Evolutionary conservation across 345 rosid species (phyloP), one percentile per base, ranked within the genome.

Genomic region (Eucalyptus paniculata): DNA sequence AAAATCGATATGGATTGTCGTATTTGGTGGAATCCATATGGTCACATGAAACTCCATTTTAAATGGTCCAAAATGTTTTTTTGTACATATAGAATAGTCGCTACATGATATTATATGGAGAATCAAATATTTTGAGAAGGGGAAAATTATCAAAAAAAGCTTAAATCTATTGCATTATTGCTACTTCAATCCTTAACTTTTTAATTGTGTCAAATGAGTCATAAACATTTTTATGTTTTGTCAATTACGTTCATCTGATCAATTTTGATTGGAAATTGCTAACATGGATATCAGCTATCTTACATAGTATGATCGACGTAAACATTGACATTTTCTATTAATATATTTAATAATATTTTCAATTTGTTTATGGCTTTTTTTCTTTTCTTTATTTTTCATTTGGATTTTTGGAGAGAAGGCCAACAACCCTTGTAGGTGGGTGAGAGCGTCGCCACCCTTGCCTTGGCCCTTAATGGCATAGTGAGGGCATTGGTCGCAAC

Each of bases 221-320:
- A 54, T 21, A 21, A 21, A 21, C 26, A 54, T 54, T 21, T 54
- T 54, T 2, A 54, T 21, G 0, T 21, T 8, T 54, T 54, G 26
- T 21, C 12, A 54, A 54, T 54, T 54, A 2, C 0, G 3, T 54
- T 1, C 0, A 21, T 54, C 0, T 21, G 0, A 9, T 0, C 1
- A 54, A 54, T 23, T 54, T 21, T 54, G 12, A 19, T 19, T 19
- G 11, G 2, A 54, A 54, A 54, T 21, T 21, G 26, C 2, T 21
- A 21, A 54, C 2, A 9, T 54, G 5, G 0, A 4, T 54, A 1
- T 8, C 2, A 5, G 5, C 1, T 23, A 54, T 54, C 11, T 19
- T 54, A 19, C 2, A 0, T 53, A 8, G 1, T 21, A 53, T 53
- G 24, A 21, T 53, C 4, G 1, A 53, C 4, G 0, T 8, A 19